Conservation (phyloP, 2,329 filamentous ascomycete species). For the Colletotrichum acutatum region DNA sequence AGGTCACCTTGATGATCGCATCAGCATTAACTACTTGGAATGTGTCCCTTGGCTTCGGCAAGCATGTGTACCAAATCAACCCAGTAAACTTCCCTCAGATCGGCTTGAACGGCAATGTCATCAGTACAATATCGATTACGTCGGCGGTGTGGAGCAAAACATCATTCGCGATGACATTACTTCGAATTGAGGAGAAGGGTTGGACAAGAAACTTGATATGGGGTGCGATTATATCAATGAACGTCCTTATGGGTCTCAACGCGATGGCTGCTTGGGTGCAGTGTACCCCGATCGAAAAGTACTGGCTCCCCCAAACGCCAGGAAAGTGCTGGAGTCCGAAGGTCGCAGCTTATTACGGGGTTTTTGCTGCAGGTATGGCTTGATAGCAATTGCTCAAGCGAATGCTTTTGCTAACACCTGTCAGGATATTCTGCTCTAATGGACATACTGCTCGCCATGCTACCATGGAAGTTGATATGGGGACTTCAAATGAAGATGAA, state of each 20-base stretch:
- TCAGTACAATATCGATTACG: constrained; percentile 45
- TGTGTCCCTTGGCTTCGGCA: constrained; percentile 35
- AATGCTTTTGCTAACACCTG: background rate
- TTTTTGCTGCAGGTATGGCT: constrained; percentile 34
- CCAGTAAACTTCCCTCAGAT: constrained; percentile 23
- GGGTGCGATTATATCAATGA: constrained; percentile 47
- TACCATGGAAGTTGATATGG: constrained; percentile 35
- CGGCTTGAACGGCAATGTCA: constrained; percentile 41
- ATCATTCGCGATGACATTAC: constrained; percentile 50
- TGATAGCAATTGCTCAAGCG: background rate
- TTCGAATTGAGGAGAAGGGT: constrained; percentile 44
- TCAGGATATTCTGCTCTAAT: constrained; percentile 22
- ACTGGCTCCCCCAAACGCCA: constrained; percentile 11
- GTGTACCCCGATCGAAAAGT: constrained; percentile 29
- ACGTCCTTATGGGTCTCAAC: constrained; percentile 39
- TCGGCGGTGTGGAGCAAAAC: constrained; percentile 51
- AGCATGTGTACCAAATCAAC: constrained; percentile 33
- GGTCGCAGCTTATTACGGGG: constrained; percentile 24
- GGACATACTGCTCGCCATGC: constrained; percentile 29
- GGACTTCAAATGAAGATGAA: constrained; percentile 29
- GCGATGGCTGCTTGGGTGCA: constrained; percentile 38
- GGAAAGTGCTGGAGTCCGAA: constrained; percentile 33
- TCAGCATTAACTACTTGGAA: constrained; percentile 1
- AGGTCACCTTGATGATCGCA: constrained; percentile 20
- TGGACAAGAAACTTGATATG: constrained; percentile 43